These are phyloP conservation scores for Magnolia changhungtana DNA, from an alignment of 164 flowering plant genomes.

Conservation along the genomic window DNA sequence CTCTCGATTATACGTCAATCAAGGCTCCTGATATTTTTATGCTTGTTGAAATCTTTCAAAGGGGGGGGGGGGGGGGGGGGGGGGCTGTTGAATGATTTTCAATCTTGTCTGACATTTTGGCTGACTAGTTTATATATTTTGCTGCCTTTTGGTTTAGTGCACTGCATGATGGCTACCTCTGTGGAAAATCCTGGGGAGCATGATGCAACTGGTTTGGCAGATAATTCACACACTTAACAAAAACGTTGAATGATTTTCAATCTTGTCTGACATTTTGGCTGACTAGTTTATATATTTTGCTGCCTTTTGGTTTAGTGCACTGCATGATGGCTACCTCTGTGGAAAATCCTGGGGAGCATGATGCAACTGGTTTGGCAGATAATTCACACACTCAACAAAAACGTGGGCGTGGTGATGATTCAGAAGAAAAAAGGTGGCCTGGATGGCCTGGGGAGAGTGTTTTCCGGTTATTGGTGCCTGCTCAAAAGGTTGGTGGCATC, in stretches of 20 bases:
- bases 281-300: background rate
- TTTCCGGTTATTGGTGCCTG: constrained; percentile 87
- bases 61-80: too few relatives aligned
- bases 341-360: constrained; percentile 18
- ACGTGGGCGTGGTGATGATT: constrained; percentile 23
- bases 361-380: constrained; percentile 11
- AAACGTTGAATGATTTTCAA: constrained; percentile 7
- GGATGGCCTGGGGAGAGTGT: constrained; percentile 99
- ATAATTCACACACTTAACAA: constrained; percentile 12
- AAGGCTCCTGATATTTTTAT: too few relatives aligned
- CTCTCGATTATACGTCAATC: too few relatives aligned
- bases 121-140: background rate
- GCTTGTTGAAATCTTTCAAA: too few relatives aligned
- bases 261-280: background rate
- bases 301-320: constrained; percentile 1
- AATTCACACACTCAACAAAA: constrained; percentile 15
- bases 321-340: constrained; percentile 22
- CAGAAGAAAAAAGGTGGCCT: constrained; percentile 80
- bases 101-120: background rate
- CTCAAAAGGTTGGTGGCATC: constrained; percentile 90
- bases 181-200: constrained; percentile 18
- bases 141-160: constrained; percentile 2
- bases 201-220: constrained; percentile 13
- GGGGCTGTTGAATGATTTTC: background rate
- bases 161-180: constrained; percentile 20